These are phyloP conservation scores for Striga asiatica DNA, from an alignment of 257 asterid genomes.

Conservation along the genomic window DNA sequence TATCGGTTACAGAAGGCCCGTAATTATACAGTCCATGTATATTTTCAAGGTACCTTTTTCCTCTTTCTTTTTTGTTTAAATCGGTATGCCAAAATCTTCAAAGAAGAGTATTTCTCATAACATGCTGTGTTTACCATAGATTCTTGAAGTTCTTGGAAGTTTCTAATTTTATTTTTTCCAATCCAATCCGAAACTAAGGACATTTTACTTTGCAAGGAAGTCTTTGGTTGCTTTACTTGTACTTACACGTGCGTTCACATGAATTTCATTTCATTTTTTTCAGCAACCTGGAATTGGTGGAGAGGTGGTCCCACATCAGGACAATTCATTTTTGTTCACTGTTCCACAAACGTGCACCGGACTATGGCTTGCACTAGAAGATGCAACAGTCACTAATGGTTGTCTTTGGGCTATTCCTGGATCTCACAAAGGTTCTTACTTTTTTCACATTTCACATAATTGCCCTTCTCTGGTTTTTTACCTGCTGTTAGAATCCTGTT, in stretches of 20 bases:
- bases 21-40: constrained; percentile 64
- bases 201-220: background rate
- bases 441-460: background rate
- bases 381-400: constrained; percentile 67
- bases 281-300: constrained; percentile 91
- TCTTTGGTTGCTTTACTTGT: background rate
- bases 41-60: constrained; percentile 47
- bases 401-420: constrained; percentile 96
- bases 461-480: background rate
- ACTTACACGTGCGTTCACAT: background rate
- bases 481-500: too few species aligned
- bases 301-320: constrained; percentile 80
- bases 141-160: too few species aligned
- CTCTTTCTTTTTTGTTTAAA: background rate
- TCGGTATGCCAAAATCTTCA: too few species aligned
- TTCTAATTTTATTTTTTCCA: too few species aligned
- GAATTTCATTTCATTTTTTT: constrained; percentile 13
- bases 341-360: constrained; percentile 82
- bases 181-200: too few species aligned
- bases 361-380: constrained; percentile 86
- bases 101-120: too few species aligned
- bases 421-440: constrained; percentile 59
- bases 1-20: constrained; percentile 50
- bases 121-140: too few species aligned
- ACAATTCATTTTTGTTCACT: constrained; percentile 62